These are phyloP conservation scores for Spongospora subterranea DNA, from an alignment of 208 protist genomes.

Conservation along the genomic window DNA sequence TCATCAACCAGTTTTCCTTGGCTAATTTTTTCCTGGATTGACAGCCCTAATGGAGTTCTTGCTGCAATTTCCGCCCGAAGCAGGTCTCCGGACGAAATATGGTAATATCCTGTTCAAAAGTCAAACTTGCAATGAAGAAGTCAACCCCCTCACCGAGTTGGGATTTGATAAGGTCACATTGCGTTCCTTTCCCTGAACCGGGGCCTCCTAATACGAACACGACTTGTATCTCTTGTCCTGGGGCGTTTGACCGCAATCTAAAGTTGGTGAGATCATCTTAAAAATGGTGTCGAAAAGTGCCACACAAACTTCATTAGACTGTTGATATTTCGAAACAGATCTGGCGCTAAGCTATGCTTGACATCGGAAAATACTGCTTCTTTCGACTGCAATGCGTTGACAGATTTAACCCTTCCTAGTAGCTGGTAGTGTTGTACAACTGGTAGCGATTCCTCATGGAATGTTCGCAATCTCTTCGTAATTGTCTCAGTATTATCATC, in stretches of 20 bases:
- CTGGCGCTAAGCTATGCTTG: background rate
- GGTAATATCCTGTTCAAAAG: constrained; percentile 62
- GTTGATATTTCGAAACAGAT: too few relatives aligned
- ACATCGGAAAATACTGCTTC: constrained; percentile 16
- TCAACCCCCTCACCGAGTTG: background rate
- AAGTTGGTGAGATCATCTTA: too few relatives aligned
- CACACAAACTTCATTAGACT: too few relatives aligned
- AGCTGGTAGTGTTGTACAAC: constrained; percentile 31
- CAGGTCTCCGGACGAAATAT: constrained; percentile 58
- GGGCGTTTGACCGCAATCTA: too few relatives aligned
- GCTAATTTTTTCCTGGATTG: constrained; percentile 14
- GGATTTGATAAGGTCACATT: constrained; percentile 69
- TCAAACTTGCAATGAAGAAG: background rate
- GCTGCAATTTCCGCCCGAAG: constrained; percentile 44
- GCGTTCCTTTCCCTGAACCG: constrained; percentile 75
- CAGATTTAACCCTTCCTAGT: background rate
- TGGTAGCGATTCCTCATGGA: constrained; percentile 37
- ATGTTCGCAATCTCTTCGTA: constrained; percentile 75
- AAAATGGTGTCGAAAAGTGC: too few relatives aligned
- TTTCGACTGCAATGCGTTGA: constrained; percentile 3
- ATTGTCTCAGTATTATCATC: constrained; percentile 82
- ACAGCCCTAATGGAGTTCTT: background rate
- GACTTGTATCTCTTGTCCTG: too few relatives aligned
- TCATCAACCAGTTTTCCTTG: constrained; percentile 57
- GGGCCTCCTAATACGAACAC: constrained; percentile 71